A percentile compares a stretch with the other conserved stretches of the same genome.
Conservation (phyloP, 2,329 filamentous ascomycete species). For the Trichophyton simii region DNA sequence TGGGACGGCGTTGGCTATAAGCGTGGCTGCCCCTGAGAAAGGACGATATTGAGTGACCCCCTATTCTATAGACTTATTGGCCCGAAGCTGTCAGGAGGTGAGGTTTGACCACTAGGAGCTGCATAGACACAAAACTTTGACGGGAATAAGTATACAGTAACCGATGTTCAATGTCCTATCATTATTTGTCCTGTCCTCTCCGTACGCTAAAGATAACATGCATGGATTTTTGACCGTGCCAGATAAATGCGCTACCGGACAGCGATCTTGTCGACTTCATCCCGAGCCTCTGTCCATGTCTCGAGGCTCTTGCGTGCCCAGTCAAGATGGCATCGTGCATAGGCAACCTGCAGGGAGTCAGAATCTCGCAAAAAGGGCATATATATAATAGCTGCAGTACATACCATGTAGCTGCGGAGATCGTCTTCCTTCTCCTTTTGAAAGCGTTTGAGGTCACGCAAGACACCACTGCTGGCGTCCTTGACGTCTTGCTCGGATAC, state of each 20-base stretch:
- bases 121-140: no score
- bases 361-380: not conserved
- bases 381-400: constrained; percentile 21
- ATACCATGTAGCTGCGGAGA: constrained; percentile 85
- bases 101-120: no score
- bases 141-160: no score
- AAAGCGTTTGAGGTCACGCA: constrained; percentile 84
- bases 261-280: constrained; percentile 77
- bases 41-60: no score
- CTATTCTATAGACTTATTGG: no score
- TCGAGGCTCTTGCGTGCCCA: constrained; percentile 88
- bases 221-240: not conserved
- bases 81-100: no score
- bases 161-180: no score
- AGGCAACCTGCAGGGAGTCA: constrained; percentile 55
- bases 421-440: constrained; percentile 94
- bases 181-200: no score
- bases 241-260: constrained; percentile 17
- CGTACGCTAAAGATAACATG: not conserved
- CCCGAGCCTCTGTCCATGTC: constrained; percentile 81
- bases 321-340: constrained; percentile 83
- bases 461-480: constrained; percentile 75
- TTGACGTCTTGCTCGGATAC: constrained; percentile 85
- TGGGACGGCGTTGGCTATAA: no score
- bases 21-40: no score